Percentiles rank a stretch among this genome's conserved stretches.
These are phyloP conservation scores for Apiospora rasikravindrae DNA, from an alignment of 2,329 filamentous ascomycete species.

Conservation along the genomic window DNA sequence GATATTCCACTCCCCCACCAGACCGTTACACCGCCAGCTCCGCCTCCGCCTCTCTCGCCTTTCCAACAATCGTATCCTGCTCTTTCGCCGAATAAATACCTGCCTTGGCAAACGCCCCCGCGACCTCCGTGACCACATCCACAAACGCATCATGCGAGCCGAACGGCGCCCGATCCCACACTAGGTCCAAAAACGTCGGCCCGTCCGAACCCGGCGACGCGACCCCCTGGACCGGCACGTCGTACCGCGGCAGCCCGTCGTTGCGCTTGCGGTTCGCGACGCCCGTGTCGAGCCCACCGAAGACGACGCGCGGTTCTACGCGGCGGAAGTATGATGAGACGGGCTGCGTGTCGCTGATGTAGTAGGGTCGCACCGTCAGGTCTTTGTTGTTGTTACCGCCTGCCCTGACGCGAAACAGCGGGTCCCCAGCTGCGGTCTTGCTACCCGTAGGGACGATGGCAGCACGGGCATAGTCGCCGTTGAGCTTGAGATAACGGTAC, in stretches of 20 bases:
- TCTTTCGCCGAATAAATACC: slow-evolving; percentile 33
- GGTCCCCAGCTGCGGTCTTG: slow-evolving; percentile 31
- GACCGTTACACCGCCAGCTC: slow-evolving; percentile 26
- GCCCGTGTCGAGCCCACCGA: slow-evolving; percentile 33
- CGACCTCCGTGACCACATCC: slow-evolving; percentile 28
- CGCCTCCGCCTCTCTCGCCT: slow-evolving; percentile 33
- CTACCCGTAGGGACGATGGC: slow-evolving; percentile 31
- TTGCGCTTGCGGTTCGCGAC: slow-evolving; percentile 39
- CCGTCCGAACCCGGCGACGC: slow-evolving; percentile 37
- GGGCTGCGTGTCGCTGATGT: slow-evolving; percentile 35
- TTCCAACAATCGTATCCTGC: slow-evolving; percentile 31
- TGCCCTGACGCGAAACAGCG: slow-evolving; percentile 28
- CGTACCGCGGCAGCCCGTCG: slow-evolving; percentile 36
- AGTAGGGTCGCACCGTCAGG: slow-evolving; percentile 37
- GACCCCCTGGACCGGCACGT: slow-evolving; percentile 38
- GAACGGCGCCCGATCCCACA: slow-evolving; percentile 41
- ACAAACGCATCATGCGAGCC: slow-evolving; percentile 33
- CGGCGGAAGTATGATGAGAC: slow-evolving; percentile 40
- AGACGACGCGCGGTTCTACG: slow-evolving; percentile 37
- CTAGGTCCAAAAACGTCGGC: slow-evolving; percentile 39
- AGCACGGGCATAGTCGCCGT: slow-evolving; percentile 36
- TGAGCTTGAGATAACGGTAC: slow-evolving; percentile 37
- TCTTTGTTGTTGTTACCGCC: slow-evolving; percentile 23
- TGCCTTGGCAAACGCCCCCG: slow-evolving; percentile 32
- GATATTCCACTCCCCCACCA: neutral